Evolutionary conservation across 2,329 filamentous ascomycete genomes (phyloP).

Genomic region (Nigrograna mackinnonii): DNA sequence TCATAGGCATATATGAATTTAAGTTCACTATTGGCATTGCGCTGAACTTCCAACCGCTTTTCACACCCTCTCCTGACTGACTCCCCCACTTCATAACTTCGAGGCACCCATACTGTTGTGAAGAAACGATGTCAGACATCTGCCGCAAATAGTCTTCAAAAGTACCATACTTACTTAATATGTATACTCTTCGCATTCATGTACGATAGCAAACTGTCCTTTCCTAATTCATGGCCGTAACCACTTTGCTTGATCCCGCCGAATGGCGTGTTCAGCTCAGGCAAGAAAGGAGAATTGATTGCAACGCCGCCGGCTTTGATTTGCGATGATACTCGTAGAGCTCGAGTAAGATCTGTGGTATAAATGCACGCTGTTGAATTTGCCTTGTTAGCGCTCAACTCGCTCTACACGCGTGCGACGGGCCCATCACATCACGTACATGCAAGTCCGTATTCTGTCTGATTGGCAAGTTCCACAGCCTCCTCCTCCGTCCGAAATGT

Average conservation of each 20-base stretch:
- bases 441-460: slow-evolving; percentile 31
- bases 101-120: too few relatives aligned
- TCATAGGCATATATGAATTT: too few relatives aligned
- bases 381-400: not conserved
- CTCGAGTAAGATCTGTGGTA: slow-evolving; percentile 26
- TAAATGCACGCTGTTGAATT: slow-evolving; percentile 21
- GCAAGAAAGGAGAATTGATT: slow-evolving; percentile 25
- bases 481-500: slow-evolving; percentile 40
- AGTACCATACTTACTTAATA: slow-evolving; percentile 37
- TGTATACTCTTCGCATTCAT: slow-evolving; percentile 34
- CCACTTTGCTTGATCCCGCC: slow-evolving; percentile 39
- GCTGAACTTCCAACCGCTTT: too few relatives aligned
- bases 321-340: slow-evolving; percentile 29
- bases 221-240: slow-evolving; percentile 33
- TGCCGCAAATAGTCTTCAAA: too few relatives aligned
- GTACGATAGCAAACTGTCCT: slow-evolving; percentile 31
- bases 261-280: slow-evolving; percentile 25
- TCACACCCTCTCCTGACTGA: too few relatives aligned
- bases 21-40: too few relatives aligned
- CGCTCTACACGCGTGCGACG: not conserved
- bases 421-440: too few relatives aligned
- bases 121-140: too few relatives aligned
- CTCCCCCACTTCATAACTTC: too few relatives aligned
- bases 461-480: slow-evolving; percentile 32
- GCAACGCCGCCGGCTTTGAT: slow-evolving; percentile 36